A percentile compares a stretch with the other conserved stretches of the same genome.
phyloP scores from a whole-genome alignment of 441 rosid species.

The Gossypium schwendimanii region DNA sequence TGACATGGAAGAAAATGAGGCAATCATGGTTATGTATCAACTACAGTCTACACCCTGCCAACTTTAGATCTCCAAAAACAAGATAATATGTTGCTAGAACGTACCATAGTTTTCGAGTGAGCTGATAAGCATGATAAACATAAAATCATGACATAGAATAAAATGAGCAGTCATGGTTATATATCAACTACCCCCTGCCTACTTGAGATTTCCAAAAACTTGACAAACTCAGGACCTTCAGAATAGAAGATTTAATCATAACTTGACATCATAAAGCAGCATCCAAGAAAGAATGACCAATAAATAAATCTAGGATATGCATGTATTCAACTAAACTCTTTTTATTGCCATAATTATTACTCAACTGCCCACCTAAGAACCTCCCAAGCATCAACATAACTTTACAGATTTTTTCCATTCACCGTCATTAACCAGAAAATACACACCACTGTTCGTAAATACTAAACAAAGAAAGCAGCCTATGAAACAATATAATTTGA shows the following conservation, averaged over 20 bases:
- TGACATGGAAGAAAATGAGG: neutral
- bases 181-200: neutral
- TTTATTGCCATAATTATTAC: neutral
- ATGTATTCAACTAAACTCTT: neutral
- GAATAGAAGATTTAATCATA: neutral
- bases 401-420: neutral
- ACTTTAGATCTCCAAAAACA: neutral
- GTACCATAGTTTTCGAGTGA: too few relatives aligned
- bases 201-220: neutral
- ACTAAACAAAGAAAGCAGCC: neutral
- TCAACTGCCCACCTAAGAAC: neutral
- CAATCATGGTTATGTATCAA: neutral
- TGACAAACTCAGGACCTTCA: neutral
- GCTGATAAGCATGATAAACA: neutral
- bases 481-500: neutral
- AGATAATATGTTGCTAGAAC: too few relatives aligned
- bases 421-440: neutral
- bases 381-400: neutral
- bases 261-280: neutral
- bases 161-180: neutral
- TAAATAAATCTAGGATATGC: neutral
- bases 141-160: neutral
- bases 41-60: neutral
- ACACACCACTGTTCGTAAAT: neutral
- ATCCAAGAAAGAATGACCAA: neutral